phyloP scores from a whole-genome alignment of 2,329 filamentous ascomycete genomes.

The Colletotrichum musae region DNA sequence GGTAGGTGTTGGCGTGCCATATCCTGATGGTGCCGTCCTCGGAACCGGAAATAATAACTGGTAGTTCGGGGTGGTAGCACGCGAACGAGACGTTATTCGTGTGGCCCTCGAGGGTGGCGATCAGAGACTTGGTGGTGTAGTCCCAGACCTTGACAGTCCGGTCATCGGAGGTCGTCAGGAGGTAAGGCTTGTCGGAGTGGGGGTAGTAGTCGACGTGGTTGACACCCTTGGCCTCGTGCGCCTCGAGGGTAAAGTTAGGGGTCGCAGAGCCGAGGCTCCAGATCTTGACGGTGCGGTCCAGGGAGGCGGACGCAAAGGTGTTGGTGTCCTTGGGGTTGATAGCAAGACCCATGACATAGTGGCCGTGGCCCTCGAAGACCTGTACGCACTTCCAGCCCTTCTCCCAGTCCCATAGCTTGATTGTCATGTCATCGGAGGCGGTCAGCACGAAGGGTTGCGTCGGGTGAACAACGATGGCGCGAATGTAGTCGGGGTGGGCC shows the following conservation, averaged over 20 bases:
- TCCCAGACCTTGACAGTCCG: slow-evolving; percentile 92
- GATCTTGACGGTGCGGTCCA: slow-evolving; percentile 97
- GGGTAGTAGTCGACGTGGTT: slow-evolving; percentile 96
- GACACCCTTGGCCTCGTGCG: slow-evolving; percentile 96
- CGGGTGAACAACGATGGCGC: slow-evolving; percentile 95
- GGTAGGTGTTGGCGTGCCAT: slow-evolving; percentile 98
- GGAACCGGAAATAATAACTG: slow-evolving; percentile 96
- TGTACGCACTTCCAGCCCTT: slow-evolving; percentile 98
- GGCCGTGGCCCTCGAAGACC: slow-evolving; percentile 95
- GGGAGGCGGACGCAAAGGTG: slow-evolving; percentile 91
- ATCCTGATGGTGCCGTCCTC: slow-evolving; percentile 98
- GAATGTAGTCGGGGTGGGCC: slow-evolving; percentile 98
- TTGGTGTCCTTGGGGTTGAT: slow-evolving; percentile 99
- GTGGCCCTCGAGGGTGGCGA: slow-evolving; percentile 96
- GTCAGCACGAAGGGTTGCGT: slow-evolving; percentile 96
- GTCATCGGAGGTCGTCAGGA: slow-evolving; percentile 96
- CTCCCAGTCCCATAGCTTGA: slow-evolving; percentile 99
- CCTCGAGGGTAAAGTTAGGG: slow-evolving; percentile 96
- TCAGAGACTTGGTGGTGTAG: slow-evolving; percentile 97
- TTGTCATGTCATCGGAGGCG: slow-evolving; percentile 98
- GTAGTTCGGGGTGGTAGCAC: slow-evolving; percentile 96
- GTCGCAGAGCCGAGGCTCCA: slow-evolving; percentile 96
- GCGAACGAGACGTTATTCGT: slow-evolving; percentile 99
- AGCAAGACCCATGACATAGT: slow-evolving; percentile 96
- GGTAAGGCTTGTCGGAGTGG: slow-evolving; percentile 83